These are phyloP conservation scores for Epichloe coenophiala DNA, from an alignment of 2,329 filamentous ascomycete genomes.

Conservation along the genomic window DNA sequence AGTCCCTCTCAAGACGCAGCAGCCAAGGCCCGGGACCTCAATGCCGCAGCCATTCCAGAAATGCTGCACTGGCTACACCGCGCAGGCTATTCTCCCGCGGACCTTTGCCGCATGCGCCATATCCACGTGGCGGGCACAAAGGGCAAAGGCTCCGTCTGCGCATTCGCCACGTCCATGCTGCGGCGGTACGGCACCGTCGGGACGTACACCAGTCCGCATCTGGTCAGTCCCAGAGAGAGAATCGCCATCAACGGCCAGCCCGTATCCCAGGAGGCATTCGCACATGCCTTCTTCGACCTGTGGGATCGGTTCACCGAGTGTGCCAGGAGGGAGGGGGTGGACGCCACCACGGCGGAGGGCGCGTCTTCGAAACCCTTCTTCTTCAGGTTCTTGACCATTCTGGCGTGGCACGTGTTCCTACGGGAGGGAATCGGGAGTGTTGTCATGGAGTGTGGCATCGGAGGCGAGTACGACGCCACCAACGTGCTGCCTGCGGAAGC, in stretches of 20 bases:
- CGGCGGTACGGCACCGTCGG: slow-evolving; percentile 41
- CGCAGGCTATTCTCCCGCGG: slow-evolving; percentile 51
- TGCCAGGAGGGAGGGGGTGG: slow-evolving; percentile 19
- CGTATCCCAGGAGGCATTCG: slow-evolving; percentile 54
- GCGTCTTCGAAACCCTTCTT: slow-evolving; percentile 69
- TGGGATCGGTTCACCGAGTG: slow-evolving; percentile 50
- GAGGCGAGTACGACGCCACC: slow-evolving; percentile 85
- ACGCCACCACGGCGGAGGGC: slow-evolving; percentile 33
- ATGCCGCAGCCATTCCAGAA: slow-evolving; percentile 65
- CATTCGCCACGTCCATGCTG: slow-evolving; percentile 73
- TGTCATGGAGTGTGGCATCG: slow-evolving; percentile 86
- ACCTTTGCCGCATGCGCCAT: slow-evolving; percentile 31
- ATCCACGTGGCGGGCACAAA: slow-evolving; percentile 91
- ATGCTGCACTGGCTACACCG: slow-evolving; percentile 66
- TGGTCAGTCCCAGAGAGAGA: slow-evolving; percentile 68
- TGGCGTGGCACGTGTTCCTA: slow-evolving; percentile 76
- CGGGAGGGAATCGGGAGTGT: slow-evolving; percentile 62
- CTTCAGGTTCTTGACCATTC: slow-evolving; percentile 80
- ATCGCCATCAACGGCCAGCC: slow-evolving; percentile 68
- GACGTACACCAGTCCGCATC: slow-evolving; percentile 75
- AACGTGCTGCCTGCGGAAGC: slow-evolving; percentile 57
- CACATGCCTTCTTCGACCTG: slow-evolving; percentile 68
- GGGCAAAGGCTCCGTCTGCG: slow-evolving; percentile 81
- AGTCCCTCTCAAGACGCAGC: slow-evolving; percentile 25
- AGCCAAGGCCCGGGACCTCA: slow-evolving; percentile 40